Conservation (phyloP, 2,329 filamentous ascomycete genomes). For the Stachybotrys elegans region DNA sequence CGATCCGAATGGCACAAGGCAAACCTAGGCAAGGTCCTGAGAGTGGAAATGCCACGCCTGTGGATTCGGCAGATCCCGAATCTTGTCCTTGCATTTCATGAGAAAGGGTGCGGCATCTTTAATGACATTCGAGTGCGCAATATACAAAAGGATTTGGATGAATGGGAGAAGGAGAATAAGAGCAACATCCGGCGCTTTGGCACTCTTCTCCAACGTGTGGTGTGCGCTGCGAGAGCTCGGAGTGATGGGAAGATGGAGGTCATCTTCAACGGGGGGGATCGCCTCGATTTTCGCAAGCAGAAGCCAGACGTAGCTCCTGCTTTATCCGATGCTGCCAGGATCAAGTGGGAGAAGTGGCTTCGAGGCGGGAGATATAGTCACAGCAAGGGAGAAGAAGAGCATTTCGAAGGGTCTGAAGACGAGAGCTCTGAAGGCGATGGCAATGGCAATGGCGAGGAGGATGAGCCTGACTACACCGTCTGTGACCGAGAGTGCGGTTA, state of each 20-base stretch:
- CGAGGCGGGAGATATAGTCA: no score
- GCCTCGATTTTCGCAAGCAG: slow-evolving; percentile 20
- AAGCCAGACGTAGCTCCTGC: slow-evolving; percentile 13
- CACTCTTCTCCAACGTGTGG: slow-evolving; percentile 15
- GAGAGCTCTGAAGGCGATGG: not conserved
- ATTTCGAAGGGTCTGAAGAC: not conserved
- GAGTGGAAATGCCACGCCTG: slow-evolving; percentile 33
- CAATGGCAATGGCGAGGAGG: no score
- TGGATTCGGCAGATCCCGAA: slow-evolving; percentile 34
- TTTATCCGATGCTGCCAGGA: no score
- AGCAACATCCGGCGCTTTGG: slow-evolving; percentile 21
- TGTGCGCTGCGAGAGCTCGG: slow-evolving; percentile 6
- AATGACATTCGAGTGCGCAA: slow-evolving; percentile 27
- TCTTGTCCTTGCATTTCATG: slow-evolving; percentile 37
- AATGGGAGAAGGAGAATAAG: slow-evolving; percentile 31
- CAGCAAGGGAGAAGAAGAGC: no score
- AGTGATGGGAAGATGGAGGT: slow-evolving; percentile 17
- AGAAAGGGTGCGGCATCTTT: slow-evolving; percentile 28
- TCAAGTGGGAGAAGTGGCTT: no score
- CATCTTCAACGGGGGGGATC: slow-evolving; percentile 6
- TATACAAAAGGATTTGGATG: slow-evolving; percentile 20
- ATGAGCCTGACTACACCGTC: no score
- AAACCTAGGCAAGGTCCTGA: slow-evolving; percentile 22
- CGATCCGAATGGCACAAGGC: slow-evolving; percentile 19
- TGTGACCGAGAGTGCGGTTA: no score